Conservation (phyloP, 208 protist species). For the Leishmania braziliensis region DNA sequence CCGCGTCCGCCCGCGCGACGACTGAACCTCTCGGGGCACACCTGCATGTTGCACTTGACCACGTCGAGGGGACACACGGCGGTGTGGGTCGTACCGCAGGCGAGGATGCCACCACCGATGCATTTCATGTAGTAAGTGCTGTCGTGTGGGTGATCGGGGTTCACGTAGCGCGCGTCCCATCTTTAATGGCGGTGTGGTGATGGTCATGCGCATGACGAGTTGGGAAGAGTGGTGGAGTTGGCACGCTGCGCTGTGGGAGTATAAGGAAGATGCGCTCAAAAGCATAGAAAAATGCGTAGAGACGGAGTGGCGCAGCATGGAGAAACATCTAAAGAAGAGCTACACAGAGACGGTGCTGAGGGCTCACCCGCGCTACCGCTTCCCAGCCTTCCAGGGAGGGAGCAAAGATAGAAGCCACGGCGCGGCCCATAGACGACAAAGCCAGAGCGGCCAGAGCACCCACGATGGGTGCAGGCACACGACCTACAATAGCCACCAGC, state of each 20-base stretch:
- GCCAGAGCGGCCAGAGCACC: not conserved
- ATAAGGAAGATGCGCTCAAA: not conserved
- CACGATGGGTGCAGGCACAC: not conserved
- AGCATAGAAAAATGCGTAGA: not conserved
- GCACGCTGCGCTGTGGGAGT: not conserved
- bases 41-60: slow-evolving; percentile 97
- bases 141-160: slow-evolving; percentile 70
- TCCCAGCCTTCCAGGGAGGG: slow-evolving; percentile 18
- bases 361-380: slow-evolving; percentile 16
- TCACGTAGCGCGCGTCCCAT: slow-evolving; percentile 82
- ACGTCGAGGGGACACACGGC: slow-evolving; percentile 95
- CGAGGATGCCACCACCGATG: slow-evolving; percentile 91
- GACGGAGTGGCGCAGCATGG: slow-evolving; percentile 72
- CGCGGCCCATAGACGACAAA: not conserved
- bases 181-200: slow-evolving; percentile 28
- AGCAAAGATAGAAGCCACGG: not conserved
- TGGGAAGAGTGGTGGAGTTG: not conserved
- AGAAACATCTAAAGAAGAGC: slow-evolving; percentile 41
- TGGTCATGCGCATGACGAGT: not conserved
- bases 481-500: not conserved
- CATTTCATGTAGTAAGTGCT: slow-evolving; percentile 93
- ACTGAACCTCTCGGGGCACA: slow-evolving; percentile 88
- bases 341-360: slow-evolving; percentile 24
- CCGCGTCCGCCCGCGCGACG: no score
- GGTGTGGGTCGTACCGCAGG: slow-evolving; percentile 95